These are phyloP conservation scores for Filobasidium floriforme DNA, from an alignment of 768 basidiomycete genomes.

Conservation along the genomic window DNA sequence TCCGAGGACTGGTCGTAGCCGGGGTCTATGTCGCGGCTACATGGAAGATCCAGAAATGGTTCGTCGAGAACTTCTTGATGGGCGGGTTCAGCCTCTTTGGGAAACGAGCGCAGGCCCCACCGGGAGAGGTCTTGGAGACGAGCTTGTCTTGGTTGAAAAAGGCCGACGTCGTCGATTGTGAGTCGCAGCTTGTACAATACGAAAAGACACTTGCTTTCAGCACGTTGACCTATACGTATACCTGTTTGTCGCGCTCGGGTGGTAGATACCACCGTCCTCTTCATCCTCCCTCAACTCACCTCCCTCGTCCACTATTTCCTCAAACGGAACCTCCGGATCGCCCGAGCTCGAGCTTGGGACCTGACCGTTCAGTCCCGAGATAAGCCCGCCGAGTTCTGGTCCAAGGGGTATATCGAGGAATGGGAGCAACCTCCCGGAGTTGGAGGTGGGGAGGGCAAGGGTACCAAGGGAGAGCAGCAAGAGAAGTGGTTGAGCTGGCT, in stretches of 20 bases:
- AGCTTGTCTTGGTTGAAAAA: slow-evolving; percentile 20
- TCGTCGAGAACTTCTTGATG: slow-evolving; percentile 36
- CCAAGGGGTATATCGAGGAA: slow-evolving; percentile 44
- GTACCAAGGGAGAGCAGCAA: slow-evolving; percentile 28
- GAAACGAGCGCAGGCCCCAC: slow-evolving; percentile 19
- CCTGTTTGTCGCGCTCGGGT: too few relatives aligned
- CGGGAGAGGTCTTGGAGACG: slow-evolving; percentile 14
- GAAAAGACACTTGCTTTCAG: neutral
- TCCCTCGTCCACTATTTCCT: slow-evolving; percentile 74
- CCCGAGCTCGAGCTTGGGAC: slow-evolving; percentile 52
- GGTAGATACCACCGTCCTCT: slow-evolving; percentile 48
- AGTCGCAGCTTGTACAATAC: slow-evolving; percentile 1
- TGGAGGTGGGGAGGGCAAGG: slow-evolving; percentile 25
- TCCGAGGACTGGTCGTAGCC: slow-evolving; percentile 63
- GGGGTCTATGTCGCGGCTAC: slow-evolving; percentile 57
- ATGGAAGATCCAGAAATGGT: slow-evolving; percentile 58
- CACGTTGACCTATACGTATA: neutral
- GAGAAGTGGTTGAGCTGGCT: slow-evolving; percentile 32
- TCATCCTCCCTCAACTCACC: slow-evolving; percentile 67
- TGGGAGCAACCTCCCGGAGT: slow-evolving; percentile 40
- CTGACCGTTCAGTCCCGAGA: slow-evolving; percentile 76
- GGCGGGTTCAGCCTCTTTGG: slow-evolving; percentile 29
- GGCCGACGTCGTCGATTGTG: slow-evolving; percentile 22
- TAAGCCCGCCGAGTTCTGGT: slow-evolving; percentile 76
- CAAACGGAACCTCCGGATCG: slow-evolving; percentile 69